phyloP scores from a whole-genome alignment of 345 rosid species.

The Boechera divaricarpa region DNA sequence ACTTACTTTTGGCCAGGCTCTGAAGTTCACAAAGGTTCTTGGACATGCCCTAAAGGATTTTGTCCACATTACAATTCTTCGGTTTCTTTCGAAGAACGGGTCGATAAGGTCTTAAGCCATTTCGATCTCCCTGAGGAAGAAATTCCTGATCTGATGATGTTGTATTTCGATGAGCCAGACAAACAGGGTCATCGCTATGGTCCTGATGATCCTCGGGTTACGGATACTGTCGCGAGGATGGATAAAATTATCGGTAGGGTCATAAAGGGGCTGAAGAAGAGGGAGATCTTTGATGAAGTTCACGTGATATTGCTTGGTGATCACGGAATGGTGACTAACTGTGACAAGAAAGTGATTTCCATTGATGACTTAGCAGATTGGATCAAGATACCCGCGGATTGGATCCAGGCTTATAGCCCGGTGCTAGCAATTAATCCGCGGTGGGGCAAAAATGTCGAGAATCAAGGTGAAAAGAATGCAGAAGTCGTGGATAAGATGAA shows the following conservation, averaged over 20 bases:
- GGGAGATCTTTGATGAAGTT: slow-evolving; percentile 79
- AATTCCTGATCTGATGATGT: slow-evolving; percentile 64
- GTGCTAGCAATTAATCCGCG: slow-evolving; percentile 77
- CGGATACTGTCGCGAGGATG: slow-evolving; percentile 59
- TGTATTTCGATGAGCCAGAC: slow-evolving; percentile 92
- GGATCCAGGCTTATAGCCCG: slow-evolving; percentile 70
- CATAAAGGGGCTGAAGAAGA: slow-evolving; percentile 70
- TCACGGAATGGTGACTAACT: slow-evolving; percentile 94
- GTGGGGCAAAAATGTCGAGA: slow-evolving; percentile 41
- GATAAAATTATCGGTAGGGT: slow-evolving; percentile 73
- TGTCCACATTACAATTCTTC: slow-evolving; percentile 63
- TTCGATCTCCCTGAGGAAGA: slow-evolving; percentile 68
- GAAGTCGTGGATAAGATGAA: slow-evolving; percentile 78
- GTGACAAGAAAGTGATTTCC: slow-evolving; percentile 70
- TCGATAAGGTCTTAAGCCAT: slow-evolving; percentile 67
- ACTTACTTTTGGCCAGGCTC: slow-evolving; percentile 93
- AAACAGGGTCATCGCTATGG: slow-evolving; percentile 78
- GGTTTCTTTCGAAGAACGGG: slow-evolving; percentile 73
- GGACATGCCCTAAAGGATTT: slow-evolving; percentile 70
- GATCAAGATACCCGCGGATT: slow-evolving; percentile 62
- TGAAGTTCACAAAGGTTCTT: slow-evolving; percentile 83
- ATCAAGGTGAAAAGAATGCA: slow-evolving; percentile 28
- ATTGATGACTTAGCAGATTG: slow-evolving; percentile 71
- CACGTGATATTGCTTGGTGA: slow-evolving; percentile 81
- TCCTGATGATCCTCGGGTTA: slow-evolving; percentile 79